Percentiles rank a stretch among this genome's conserved stretches.
phyloP scores from a whole-genome alignment of 305 asterid genomes.

The Withania somnifera region DNA sequence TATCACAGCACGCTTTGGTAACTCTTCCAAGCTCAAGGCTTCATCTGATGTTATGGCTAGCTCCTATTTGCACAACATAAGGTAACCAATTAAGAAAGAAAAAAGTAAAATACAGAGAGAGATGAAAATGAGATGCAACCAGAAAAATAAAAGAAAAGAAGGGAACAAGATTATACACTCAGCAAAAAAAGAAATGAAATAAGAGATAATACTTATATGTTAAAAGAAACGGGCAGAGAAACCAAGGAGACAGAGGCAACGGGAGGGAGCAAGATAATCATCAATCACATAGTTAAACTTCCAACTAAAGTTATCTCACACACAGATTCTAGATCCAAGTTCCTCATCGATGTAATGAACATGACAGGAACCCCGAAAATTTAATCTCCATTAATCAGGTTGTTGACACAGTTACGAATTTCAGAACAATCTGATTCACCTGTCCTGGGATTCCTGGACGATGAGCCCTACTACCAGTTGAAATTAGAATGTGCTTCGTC shows the following conservation, averaged over 20 bases:
- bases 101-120: background rate
- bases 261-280: background rate
- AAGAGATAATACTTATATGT: background rate
- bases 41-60: constrained; percentile 93
- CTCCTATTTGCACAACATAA: constrained; percentile 36
- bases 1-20: constrained; percentile 76
- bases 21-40: constrained; percentile 96
- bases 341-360: background rate
- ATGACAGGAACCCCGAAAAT: background rate
- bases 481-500: constrained; percentile 77
- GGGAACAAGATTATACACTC: background rate
- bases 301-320: background rate
- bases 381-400: background rate
- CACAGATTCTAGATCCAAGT: constrained; percentile 1
- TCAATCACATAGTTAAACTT: background rate
- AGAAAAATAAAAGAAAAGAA: background rate
- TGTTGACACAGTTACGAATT: background rate
- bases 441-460: constrained; percentile 80
- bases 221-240: background rate
- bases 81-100: background rate
- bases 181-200: background rate
- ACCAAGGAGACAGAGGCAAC: background rate
- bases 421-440: constrained; percentile 19
- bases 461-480: constrained; percentile 93
- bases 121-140: background rate